These are phyloP conservation scores for Amylostereum chailletii DNA, from an alignment of 1,284 basidiomycete genomes.

Conservation along the genomic window DNA sequence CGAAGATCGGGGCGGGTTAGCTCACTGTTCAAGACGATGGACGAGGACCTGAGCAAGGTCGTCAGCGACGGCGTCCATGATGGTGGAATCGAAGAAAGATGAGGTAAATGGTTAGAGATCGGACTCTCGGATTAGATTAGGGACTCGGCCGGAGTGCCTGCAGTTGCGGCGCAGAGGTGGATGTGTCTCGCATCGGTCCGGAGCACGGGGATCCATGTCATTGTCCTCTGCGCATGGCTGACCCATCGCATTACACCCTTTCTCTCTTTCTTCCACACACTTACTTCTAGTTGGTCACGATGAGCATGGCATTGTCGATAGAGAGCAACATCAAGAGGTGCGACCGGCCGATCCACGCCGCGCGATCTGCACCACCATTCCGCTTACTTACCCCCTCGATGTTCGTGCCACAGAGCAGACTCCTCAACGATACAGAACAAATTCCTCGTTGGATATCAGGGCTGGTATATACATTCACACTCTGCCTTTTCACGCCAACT, in stretches of 20 bases:
- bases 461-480: conserved; percentile 48
- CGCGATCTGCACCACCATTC: conserved; percentile 5
- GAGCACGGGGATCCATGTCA: no score
- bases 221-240: no score
- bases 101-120: not conserved
- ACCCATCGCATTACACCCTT: no score
- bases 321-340: conserved; percentile 11
- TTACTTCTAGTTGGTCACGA: not conserved
- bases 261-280: no score
- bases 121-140: no score
- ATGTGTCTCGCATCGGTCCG: no score
- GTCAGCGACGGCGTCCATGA: conserved; percentile 26
- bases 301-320: conserved; percentile 7
- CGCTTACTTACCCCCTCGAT: not conserved
- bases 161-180: no score
- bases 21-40: conserved; percentile 19
- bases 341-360: not conserved
- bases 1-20: not conserved
- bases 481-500: not conserved
- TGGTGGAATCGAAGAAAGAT: not conserved
- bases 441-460: conserved; percentile 75
- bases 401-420: conserved; percentile 24
- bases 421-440: conserved; percentile 63
- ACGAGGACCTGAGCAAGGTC: conserved; percentile 23
- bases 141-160: no score